Evolutionary conservation across 225 moss, liverwort and hornwort genomes (phyloP).

Genomic region (Antitrichia curtipendula): DNA sequence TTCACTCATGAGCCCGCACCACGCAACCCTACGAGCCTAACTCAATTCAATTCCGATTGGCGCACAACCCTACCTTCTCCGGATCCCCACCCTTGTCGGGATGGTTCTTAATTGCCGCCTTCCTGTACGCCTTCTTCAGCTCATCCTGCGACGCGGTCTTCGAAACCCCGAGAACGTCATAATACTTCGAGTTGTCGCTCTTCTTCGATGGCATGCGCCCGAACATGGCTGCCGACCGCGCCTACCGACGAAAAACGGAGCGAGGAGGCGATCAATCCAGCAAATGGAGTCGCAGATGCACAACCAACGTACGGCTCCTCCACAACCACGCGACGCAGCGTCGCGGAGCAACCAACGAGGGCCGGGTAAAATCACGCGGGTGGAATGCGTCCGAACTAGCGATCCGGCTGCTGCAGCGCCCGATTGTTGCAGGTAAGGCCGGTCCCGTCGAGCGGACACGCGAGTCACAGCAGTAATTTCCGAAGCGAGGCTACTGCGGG

Average conservation of each 20-base stretch:
- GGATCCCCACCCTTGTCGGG: conserved; percentile 93
- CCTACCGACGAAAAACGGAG: not conserved
- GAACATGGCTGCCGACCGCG: not conserved
- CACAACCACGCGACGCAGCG: not conserved
- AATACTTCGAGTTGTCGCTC: conserved; percentile 7
- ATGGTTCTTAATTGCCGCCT: conserved; percentile 92
- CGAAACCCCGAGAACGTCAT: not conserved
- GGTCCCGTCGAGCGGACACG: not conserved
- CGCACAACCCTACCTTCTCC: conserved; percentile 50
- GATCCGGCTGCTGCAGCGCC: not conserved
- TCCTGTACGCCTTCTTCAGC: conserved; percentile 17
- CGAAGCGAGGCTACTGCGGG: not conserved
- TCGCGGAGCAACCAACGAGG: not conserved
- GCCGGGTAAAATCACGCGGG: not conserved
- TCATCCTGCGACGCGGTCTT: conserved; percentile 1
- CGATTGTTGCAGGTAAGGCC: not conserved
- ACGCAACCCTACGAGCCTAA: not conserved
- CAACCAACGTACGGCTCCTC: not conserved
- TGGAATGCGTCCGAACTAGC: not conserved
- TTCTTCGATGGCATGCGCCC: conserved; percentile 5
- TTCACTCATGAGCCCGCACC: not conserved
- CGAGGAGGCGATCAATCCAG: not conserved
- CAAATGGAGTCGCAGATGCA: not conserved
- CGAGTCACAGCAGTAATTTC: not conserved
- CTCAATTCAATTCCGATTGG: not conserved